Percentiles rank a stretch among this genome's conserved stretches.
Conservation (phyloP, 805 yeast genomes). For the Kregervanrija fluxuum region DNA sequence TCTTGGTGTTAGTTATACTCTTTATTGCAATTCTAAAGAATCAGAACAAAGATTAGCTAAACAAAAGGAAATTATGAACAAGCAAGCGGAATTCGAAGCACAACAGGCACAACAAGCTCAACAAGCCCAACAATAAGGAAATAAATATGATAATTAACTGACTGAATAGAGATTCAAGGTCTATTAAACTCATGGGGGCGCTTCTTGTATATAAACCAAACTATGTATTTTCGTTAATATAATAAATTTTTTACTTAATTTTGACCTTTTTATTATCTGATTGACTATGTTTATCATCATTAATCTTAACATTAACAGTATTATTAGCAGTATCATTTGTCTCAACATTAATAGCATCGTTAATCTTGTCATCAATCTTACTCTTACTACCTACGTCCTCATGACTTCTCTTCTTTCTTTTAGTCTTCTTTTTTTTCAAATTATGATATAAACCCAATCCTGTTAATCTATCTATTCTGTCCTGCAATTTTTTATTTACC, state of each 20-base stretch:
- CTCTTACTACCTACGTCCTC: neutral
- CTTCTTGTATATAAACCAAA: neutral
- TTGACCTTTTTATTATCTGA: neutral
- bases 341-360: neutral
- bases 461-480: constrained; percentile 13
- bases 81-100: constrained; percentile 18
- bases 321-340: neutral
- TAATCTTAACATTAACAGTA: neutral
- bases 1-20: constrained; percentile 44
- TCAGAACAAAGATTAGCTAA: constrained; percentile 37
- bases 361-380: neutral
- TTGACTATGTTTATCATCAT: neutral
- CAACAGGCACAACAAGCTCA: constrained; percentile 10
- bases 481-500: constrained; percentile 6
- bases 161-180: neutral
- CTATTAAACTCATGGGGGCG: neutral
- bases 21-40: constrained; percentile 45
- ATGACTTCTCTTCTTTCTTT: constrained; percentile 7
- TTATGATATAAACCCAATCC: constrained; percentile 31
- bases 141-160: neutral
- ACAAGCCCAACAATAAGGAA: neutral
- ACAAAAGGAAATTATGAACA: constrained; percentile 20
- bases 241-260: neutral
- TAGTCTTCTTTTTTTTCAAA: constrained; percentile 21
- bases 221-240: neutral